Evolutionary conservation across 768 basidiomycete species (phyloP), one percentile per base, ranked within the genome.

Genomic region (Hypsizygus marmoreus): DNA sequence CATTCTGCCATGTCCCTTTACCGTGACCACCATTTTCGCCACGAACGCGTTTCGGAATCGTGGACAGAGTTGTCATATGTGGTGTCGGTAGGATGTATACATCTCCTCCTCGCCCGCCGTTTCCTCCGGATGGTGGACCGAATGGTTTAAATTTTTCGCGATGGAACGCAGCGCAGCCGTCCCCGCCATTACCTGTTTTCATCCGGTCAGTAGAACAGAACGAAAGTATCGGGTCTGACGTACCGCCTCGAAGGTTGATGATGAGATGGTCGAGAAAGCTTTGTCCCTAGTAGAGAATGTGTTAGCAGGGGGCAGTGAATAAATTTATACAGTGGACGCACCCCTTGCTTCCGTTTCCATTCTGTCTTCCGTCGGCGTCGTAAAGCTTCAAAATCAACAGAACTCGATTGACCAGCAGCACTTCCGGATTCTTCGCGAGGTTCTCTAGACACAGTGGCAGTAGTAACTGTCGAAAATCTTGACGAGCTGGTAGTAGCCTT

Each of bases 91-190:
- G 67, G 55, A 98, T 77, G 61, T 92, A 92, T 24, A 98, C 82
- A 57, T 88, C 84, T 4, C 91, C 93, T 20, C 95, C 95, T 35
- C 78, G 77, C 2, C 94, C 95, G 12, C 95, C 95, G 49, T 89
- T 88, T 1, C 95, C 95, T 0, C 95, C 95, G 8, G 93, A 95
- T 0, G 95, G 93, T 1, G 94, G 92, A 0, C 92, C 91, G 50
- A 82, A 79, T 1, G 86, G 80, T 45, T 81, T 81, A 66, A 79
- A 92, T 60, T 91, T 91, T 68, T 95, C 92, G 46, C 91, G 83
- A 58, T 94, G 88, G 57, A 97, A 97, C 4, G 95, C 94, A 17
- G 88, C 91, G 51, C 93, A 91, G 17, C 95, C 95, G 45, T 91
- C 74, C 0, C 95, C 95, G 14, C 95, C 95, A 57, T 78, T 82